These are phyloP conservation scores for Balamuthia mandrillaris DNA, from an alignment of 208 protist species.

Conservation along the genomic window DNA sequence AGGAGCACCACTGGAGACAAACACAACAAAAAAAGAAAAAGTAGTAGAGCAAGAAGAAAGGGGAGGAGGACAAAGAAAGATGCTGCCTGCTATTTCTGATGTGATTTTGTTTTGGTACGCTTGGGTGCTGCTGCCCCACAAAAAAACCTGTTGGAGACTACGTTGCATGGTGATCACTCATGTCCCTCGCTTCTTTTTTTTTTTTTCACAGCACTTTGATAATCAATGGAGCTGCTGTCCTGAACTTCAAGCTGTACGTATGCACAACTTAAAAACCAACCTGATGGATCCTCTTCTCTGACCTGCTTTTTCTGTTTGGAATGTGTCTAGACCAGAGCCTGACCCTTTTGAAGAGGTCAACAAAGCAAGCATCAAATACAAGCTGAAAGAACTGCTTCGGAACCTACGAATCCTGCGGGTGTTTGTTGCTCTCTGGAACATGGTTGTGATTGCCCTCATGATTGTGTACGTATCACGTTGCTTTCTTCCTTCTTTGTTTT, in stretches of 20 bases:
- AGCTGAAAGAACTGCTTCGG: background rate
- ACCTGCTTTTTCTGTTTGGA: background rate
- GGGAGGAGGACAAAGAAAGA: no score
- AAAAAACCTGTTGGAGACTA: background rate
- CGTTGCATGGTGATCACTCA: background rate
- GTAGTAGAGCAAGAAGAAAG: no score
- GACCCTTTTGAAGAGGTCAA: background rate
- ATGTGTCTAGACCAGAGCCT: background rate
- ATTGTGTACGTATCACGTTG: constrained; percentile 21
- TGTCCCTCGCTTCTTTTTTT: background rate
- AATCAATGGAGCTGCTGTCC: background rate
- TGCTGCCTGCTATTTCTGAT: background rate
- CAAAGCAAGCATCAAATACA: background rate
- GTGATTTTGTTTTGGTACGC: background rate
- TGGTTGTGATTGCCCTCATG: constrained; percentile 4
- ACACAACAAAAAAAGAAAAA: no score
- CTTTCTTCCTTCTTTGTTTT: no score
- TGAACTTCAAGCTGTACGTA: constrained; percentile 11
- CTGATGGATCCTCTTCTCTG: background rate
- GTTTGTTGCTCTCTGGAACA: constrained; percentile 9
- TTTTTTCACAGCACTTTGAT: background rate
- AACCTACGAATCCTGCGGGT: background rate
- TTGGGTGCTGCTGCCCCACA: background rate
- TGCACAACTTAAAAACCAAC: background rate
- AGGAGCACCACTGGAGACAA: no score